phyloP scores from a whole-genome alignment of 805 yeast genomes.

The Candida sakaeoensis region DNA sequence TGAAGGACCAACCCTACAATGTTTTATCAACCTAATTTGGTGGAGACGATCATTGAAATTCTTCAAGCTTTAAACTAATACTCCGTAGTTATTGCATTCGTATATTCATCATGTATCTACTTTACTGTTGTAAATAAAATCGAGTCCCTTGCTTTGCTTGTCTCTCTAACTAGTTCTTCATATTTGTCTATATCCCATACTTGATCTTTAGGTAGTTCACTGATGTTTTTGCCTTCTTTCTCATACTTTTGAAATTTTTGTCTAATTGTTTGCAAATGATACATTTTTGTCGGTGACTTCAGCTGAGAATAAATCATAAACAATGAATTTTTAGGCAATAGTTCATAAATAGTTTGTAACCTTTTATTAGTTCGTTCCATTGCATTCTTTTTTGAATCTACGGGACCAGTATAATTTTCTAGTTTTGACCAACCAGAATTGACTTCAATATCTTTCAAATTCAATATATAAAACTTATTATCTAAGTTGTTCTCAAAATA shows the following conservation, averaged over 20 bases:
- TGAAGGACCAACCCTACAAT: too few species aligned
- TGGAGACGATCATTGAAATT: too few species aligned
- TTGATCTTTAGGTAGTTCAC: constrained; percentile 31
- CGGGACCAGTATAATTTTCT: constrained; percentile 18
- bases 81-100: too few species aligned
- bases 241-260: constrained; percentile 42
- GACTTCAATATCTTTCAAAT: constrained; percentile 57
- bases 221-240: constrained; percentile 39
- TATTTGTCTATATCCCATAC: constrained; percentile 54
- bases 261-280: constrained; percentile 41
- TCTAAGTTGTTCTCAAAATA: constrained; percentile 32
- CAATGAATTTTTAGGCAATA: constrained; percentile 56
- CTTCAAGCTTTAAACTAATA: too few species aligned
- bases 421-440: constrained; percentile 26
- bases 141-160: constrained; percentile 56
- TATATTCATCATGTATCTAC: constrained; percentile 1
- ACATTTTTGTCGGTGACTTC: constrained; percentile 54
- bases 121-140: constrained; percentile 49
- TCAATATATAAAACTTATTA: constrained; percentile 46
- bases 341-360: constrained; percentile 45
- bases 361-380: constrained; percentile 39
- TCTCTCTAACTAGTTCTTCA: constrained; percentile 43
- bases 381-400: constrained; percentile 12
- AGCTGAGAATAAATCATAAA: constrained; percentile 60
- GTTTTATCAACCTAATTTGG: too few species aligned